Evolutionary conservation across 805 yeast genomes (phyloP).

Genomic region (Komagataella pastoris): DNA sequence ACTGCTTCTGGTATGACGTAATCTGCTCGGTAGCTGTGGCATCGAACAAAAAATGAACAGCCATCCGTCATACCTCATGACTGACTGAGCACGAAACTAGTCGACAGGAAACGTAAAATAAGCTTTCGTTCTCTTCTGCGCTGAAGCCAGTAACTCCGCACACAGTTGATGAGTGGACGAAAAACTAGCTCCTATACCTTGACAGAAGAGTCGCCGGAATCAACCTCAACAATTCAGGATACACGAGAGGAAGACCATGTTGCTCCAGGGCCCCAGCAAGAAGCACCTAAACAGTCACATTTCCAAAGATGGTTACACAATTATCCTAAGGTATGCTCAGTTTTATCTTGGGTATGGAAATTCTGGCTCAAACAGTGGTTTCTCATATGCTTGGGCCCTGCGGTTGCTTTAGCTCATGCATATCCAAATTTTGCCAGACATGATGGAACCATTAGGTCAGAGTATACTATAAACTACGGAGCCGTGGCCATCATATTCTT

Average conservation of each 20-base stretch:
- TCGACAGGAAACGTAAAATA: not conserved
- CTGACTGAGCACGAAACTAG: not conserved
- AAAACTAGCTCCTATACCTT: not conserved
- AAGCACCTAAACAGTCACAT: not conserved
- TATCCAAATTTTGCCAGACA: slow-evolving; percentile 77
- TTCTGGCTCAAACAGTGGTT: slow-evolving; percentile 47
- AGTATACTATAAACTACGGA: slow-evolving; percentile 71
- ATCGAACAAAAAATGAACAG: not conserved
- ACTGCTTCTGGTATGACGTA: no score
- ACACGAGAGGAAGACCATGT: not conserved
- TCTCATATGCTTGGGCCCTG: slow-evolving; percentile 54
- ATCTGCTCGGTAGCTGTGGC: not conserved
- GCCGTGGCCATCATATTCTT: slow-evolving; percentile 76
- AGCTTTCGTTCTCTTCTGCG: not conserved
- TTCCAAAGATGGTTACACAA: not conserved
- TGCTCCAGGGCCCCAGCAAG: not conserved
- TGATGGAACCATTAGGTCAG: slow-evolving; percentile 63
- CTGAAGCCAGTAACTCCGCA: not conserved
- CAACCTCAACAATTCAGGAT: not conserved
- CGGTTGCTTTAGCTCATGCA: slow-evolving; percentile 61
- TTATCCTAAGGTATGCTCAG: not conserved
- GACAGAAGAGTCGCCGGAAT: not conserved
- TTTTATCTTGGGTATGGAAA: not conserved
- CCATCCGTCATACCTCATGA: no score
- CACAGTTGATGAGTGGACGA: not conserved